phyloP scores from a whole-genome alignment of 2,329 filamentous ascomycete species.

The Epichloe hybrida region DNA sequence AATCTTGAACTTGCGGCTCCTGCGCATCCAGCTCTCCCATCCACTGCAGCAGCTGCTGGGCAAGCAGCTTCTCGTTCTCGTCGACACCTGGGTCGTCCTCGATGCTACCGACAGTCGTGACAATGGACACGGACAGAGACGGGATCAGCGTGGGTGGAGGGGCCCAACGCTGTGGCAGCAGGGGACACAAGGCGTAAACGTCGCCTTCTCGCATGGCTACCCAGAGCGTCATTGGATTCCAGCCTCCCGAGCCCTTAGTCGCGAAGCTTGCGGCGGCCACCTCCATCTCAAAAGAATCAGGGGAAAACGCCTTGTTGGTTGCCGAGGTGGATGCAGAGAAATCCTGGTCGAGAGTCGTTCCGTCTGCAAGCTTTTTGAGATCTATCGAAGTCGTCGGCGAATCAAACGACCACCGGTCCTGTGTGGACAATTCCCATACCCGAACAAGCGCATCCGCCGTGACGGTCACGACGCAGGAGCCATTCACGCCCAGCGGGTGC shows the following conservation, averaged over 20 bases:
- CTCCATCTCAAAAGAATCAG: conserved; percentile 86
- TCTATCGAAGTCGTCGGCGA: conserved; percentile 73
- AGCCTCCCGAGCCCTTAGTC: conserved; percentile 56
- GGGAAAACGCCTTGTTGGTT: conserved; percentile 75
- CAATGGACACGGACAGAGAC: conserved; percentile 69
- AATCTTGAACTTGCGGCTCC: conserved; percentile 43
- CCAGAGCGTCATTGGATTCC: conserved; percentile 95
- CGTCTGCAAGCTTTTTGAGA: conserved; percentile 77
- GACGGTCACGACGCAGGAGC: conserved; percentile 72
- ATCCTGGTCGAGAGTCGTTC: conserved; percentile 68
- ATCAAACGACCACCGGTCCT: conserved; percentile 79
- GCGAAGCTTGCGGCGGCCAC: conserved; percentile 79
- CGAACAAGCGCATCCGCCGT: conserved; percentile 80
- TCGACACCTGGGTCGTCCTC: conserved; percentile 45
- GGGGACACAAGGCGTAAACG: conserved; percentile 82
- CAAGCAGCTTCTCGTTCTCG: conserved; percentile 39
- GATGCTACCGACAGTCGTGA: conserved; percentile 53
- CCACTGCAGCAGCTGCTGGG: conserved; percentile 53
- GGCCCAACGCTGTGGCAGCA: conserved; percentile 78
- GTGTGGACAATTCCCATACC: conserved; percentile 78
- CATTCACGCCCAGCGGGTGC: conserved; percentile 81
- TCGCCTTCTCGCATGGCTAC: conserved; percentile 90
- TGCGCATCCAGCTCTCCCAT: conserved; percentile 53
- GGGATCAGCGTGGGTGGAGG: conserved; percentile 64
- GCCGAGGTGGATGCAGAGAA: conserved; percentile 63